Base-by-base conservation (phyloP, 1,284 basidiomycete genomes). In the Leccinum subspadiceum region DNA sequence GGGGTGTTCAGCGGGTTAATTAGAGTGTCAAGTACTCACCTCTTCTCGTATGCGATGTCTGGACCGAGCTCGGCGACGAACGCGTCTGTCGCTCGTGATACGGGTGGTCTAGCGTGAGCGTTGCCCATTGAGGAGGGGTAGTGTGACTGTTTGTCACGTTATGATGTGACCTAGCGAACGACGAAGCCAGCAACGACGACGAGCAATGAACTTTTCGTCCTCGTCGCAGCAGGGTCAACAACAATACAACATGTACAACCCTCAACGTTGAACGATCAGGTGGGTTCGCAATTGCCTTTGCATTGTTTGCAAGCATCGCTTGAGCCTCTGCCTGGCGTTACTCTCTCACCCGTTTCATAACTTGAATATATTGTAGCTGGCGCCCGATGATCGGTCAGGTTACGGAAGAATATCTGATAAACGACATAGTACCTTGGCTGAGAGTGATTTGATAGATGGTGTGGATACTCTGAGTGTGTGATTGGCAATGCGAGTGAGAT, bases 41-140 rank as follows among this genome's bases (percentile, higher is more conserved):
- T 94, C 79, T 92, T 91, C 72, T 97, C 95, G 69, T 96, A 96
- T 4, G 90, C 82, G 17, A 96, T 83, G 71, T 96, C 94, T 13
- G 82, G 83, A 10, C 91, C 90, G 8, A 97, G 8, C 71, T 97
- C 94, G 5, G 88, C 83, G 26, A 98, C 88, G 72, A 93, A 96
- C 4, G 92, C 93, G 74, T 96, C 94, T 61, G 41, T 44, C 17
- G 41, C 41, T 4, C 41, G 8, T 4, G 41, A 44, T 8, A 44
- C 41, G 5, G 41, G 41, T 5, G 41, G 41, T 44, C 41, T 17
- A 12, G 41, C 41, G 41, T 44, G 41, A 20, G 78, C 81, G 68
- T 90, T 90, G 12, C 89, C 89, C 89, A 90, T 90, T 10, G 46
- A 9, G 41, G 53, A 53, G 46, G 17, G 35, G 41, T 20, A 33